Conservation (phyloP, 1,139 yeast species). For the Lizanozyma gosingica region DNA sequence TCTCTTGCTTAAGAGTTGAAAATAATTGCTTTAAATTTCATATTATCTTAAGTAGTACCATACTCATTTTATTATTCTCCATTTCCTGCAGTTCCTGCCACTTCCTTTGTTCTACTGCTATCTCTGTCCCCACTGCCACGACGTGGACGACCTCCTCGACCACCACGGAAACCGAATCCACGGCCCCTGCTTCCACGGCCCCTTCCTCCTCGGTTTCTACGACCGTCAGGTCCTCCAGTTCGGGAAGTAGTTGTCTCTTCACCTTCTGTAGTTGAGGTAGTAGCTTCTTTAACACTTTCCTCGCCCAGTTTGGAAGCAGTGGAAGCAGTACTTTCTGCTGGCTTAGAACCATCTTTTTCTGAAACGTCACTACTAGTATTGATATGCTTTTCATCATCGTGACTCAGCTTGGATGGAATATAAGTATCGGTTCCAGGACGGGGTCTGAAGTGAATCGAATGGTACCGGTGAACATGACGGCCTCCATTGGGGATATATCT, state of each 20-base stretch:
- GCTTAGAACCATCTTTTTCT: not conserved
- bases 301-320: too few species aligned
- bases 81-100: too few species aligned
- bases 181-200: conserved; percentile 7
- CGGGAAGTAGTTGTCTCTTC: not conserved
- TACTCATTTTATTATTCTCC: too few species aligned
- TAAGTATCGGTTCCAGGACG: not conserved
- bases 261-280: not conserved
- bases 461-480: not conserved
- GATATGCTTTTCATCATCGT: not conserved
- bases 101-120: too few species aligned
- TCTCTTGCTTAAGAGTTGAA: too few species aligned
- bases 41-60: too few species aligned
- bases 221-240: conserved; percentile 1
- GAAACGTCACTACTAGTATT: not conserved
- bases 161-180: conserved; percentile 2
- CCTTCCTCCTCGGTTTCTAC: conserved; percentile 4
- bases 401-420: conserved; percentile 1
- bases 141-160: not conserved
- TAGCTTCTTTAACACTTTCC: too few species aligned
- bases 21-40: too few species aligned
- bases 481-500: not conserved
- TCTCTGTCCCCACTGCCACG: conserved; percentile 3
- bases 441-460: not conserved
- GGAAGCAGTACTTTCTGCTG: too few species aligned